Base-by-base conservation (phyloP, 2,329 filamentous ascomycete species). In the Aspergillus caelatus region DNA sequence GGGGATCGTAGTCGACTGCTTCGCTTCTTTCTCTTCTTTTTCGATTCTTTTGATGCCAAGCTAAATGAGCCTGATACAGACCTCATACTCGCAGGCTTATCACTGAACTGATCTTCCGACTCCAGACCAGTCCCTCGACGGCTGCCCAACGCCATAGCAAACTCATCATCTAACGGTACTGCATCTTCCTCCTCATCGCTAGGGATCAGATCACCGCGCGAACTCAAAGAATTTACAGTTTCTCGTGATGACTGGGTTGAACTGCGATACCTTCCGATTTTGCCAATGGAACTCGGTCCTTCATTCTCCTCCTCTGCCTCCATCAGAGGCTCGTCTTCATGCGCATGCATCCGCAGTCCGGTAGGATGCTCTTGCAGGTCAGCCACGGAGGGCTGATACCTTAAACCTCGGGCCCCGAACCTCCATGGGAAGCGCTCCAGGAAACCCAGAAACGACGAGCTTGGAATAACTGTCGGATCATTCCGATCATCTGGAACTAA, bases 161-260 rank as follows among this genome's bases (percentile, higher is more conserved):
- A 96, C 73, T 97, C 94, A 74, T 97, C 94, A 71, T 94, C 92
- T 21, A 98, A 80, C 14, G 93, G 92, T n/a, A 97, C 88, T 0
- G 94, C 94, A 78, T 98, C 94, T 75, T 96, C 94, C 67, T 96
- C 93, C 59, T 94, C 93, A 72, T 96, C 93, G 71, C 93, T 97
- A 0, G 93, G 93, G 69, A 97, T 95, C 14, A 98, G 82, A 78
- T 98, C 94, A 2, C 93, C 93, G 54, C 94, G 84, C 12, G 93
- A 97, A 71, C 94, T 91, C 67, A 91, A 88, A 7, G 94, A 97
- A 74, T 94, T 93, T 32, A 88, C 91, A 0, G 94, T 97, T 67
- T 90, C 90, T 46, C 90, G 90, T 14, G 93, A 96, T 5, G 88
- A 90, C 16, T 88, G 86, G 1, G 94, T 97, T 54, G 88, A 88